Conservation (phyloP, 2,329 filamentous ascomycete genomes). For the Penicillium sp. region DNA sequence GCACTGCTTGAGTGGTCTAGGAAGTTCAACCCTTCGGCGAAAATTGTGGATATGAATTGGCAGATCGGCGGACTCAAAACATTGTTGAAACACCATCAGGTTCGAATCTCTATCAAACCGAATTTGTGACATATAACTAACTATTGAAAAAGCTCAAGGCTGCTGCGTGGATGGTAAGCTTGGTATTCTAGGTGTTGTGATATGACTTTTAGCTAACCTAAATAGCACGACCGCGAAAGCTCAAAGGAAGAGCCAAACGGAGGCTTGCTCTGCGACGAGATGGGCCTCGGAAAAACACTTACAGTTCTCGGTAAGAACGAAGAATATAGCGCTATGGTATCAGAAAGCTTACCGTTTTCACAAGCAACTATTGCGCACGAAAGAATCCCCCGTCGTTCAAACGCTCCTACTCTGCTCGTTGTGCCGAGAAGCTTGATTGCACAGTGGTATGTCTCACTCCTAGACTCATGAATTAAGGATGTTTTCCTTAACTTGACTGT, state of each 20-base stretch:
- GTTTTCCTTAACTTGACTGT: not conserved
- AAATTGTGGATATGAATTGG: conserved; percentile 33
- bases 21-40: conserved; percentile 29
- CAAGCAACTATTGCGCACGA: conserved; percentile 41
- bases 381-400: conserved; percentile 12
- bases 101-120: conserved; percentile 4
- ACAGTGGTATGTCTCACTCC: conserved; percentile 33
- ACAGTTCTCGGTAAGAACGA: conserved; percentile 32
- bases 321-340: not conserved
- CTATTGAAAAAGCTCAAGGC: conserved; percentile 26
- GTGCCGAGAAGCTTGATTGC: conserved; percentile 32
- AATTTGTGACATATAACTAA: not conserved
- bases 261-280: conserved; percentile 41
- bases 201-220: conserved; percentile 9
- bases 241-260: conserved; percentile 26
- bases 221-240: conserved; percentile 33
- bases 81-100: conserved; percentile 38
- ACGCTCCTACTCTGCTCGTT: conserved; percentile 39
- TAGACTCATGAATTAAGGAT: not conserved
- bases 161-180: conserved; percentile 34
- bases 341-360: not conserved
- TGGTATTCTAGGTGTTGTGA: not conserved
- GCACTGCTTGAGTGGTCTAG: conserved; percentile 27
- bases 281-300: conserved; percentile 45
- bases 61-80: conserved; percentile 32